Evolutionary conservation across 2,329 filamentous ascomycete genomes (phyloP).

Genomic region (Neospermospora avenae): DNA sequence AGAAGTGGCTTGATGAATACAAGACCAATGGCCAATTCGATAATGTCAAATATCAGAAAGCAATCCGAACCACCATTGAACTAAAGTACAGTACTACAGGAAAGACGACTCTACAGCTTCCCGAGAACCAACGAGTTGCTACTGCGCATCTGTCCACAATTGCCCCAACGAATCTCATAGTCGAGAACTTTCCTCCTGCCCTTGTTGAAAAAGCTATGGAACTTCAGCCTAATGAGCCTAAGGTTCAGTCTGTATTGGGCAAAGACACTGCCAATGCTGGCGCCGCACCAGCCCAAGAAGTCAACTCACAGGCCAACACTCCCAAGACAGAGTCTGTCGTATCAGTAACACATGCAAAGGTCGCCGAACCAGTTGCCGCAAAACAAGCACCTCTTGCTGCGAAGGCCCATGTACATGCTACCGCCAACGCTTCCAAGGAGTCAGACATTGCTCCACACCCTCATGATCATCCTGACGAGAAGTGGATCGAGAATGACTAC

Average conservation of each 20-base stretch:
- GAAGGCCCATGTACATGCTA: background rate
- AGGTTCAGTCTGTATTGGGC: background rate
- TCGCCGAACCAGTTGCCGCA: background rate
- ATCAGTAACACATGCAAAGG: background rate
- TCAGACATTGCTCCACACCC: background rate
- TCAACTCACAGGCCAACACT: background rate
- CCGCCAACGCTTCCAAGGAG: background rate
- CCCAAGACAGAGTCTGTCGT: background rate
- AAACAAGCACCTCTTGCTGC: slow-evolving; percentile 1
- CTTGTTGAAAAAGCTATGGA: slow-evolving; percentile 5
- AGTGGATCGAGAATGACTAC: slow-evolving; percentile 15
- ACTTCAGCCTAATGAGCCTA: background rate
- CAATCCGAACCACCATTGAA: slow-evolving; percentile 14
- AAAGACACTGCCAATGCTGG: background rate
- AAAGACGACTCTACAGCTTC: slow-evolving; percentile 7
- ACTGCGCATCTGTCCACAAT: slow-evolving; percentile 6
- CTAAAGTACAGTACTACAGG: slow-evolving; percentile 17
- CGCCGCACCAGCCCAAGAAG: background rate
- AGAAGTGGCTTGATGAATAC: slow-evolving; percentile 37
- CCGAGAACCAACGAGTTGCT: slow-evolving; percentile 9
- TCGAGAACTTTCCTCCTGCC: slow-evolving; percentile 17
- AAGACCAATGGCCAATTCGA: slow-evolving; percentile 14
- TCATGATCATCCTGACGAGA: slow-evolving; percentile 4
- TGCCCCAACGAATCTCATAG: background rate
- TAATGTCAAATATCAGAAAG: slow-evolving; percentile 10